Base-by-base conservation (phyloP, 2,329 filamentous ascomycete species). In the Xylaria sp. region DNA sequence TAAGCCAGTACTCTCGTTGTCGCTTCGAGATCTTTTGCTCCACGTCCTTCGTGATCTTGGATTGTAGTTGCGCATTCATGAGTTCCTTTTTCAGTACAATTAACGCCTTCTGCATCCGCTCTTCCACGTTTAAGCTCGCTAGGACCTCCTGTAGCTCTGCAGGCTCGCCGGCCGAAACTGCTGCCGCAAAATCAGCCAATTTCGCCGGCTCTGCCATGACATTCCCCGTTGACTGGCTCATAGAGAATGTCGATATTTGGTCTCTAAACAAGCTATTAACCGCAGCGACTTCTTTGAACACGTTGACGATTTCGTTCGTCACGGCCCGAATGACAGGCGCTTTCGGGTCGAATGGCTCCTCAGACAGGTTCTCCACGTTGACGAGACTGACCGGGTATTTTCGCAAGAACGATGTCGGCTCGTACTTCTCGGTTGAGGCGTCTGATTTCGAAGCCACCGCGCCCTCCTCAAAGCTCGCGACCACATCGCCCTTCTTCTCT, bases 21-120 rank as follows among this genome's bases (percentile, higher is more conserved):
- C 93, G 88, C 76, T 99, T 97, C 66, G 92, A 92, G 49, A 99
- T 97, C 75, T 96, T 97, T 68, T 85, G 91, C 72, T 97, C 94
- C 17, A 99, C 95, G 69, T 99, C 94, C 75, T 97, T 97, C 54
- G 90, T 91, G 54, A 99, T 97, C 79, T 97, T 99, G 52, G 90
- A 93, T 72, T 97, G 93, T 24, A 99, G 79, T 70, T 97, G 91
- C 0, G 94, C 94, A 64, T 97, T 99, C 89, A 97, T 96, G 49
- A 97, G 84, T 76, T 99, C 94, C 73, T 97, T 97, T 78, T 99
- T 99, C 62, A 99, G 79, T 2, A 97, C 90, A 40, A 93, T 85
- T 2, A 99, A 78, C 0, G 93, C 90, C 74, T 97, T 97, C 64
- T 92, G 89, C 73, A 99, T 84, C 59, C 95, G 85, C 65, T 96